Evolutionary conservation across 495 filamentous ascomycete genomes (phyloP).

Genomic region (Neurospora africana): DNA sequence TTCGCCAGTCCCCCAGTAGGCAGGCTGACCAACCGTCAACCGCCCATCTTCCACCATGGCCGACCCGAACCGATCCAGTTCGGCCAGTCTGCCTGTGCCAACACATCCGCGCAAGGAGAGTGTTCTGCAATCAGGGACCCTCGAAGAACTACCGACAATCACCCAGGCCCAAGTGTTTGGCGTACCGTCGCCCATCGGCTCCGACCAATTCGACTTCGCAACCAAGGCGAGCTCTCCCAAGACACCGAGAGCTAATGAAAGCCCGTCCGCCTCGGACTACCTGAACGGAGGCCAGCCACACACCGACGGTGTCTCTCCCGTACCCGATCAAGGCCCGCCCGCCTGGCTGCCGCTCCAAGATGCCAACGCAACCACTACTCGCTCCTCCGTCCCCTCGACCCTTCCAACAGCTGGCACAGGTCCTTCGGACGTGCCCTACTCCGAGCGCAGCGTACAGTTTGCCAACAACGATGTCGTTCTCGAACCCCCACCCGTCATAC

Average conservation of each 20-base stretch:
- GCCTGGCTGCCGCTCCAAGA: constrained; percentile 4
- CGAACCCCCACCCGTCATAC: constrained; percentile 26
- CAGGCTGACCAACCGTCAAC: neutral
- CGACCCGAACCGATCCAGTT: constrained; percentile 10
- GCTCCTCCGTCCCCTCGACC: neutral
- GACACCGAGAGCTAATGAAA: constrained; percentile 7
- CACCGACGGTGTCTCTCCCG: constrained; percentile 17
- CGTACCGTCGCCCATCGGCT: constrained; percentile 11
- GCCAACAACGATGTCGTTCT: constrained; percentile 37
- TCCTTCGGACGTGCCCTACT: constrained; percentile 11
- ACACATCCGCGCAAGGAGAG: constrained; percentile 9
- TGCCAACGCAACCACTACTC: constrained; percentile 2
- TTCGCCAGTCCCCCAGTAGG: neutral
- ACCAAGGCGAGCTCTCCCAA: constrained; percentile 10
- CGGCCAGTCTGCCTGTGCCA: neutral
- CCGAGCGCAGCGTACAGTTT: constrained; percentile 52
- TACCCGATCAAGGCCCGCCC: neutral
- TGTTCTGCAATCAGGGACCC: constrained; percentile 14
- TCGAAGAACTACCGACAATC: constrained; percentile 21
- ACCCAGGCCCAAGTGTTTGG: constrained; percentile 15
- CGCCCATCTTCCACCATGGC: constrained; percentile 12
- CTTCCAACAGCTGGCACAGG: neutral
- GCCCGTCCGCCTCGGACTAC: constrained; percentile 25
- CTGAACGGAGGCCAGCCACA: constrained; percentile 32
- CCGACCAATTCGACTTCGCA: constrained; percentile 25